Evolutionary conservation across 2,329 filamentous ascomycete genomes (phyloP).

Genomic region (Aschersonia sp.): DNA sequence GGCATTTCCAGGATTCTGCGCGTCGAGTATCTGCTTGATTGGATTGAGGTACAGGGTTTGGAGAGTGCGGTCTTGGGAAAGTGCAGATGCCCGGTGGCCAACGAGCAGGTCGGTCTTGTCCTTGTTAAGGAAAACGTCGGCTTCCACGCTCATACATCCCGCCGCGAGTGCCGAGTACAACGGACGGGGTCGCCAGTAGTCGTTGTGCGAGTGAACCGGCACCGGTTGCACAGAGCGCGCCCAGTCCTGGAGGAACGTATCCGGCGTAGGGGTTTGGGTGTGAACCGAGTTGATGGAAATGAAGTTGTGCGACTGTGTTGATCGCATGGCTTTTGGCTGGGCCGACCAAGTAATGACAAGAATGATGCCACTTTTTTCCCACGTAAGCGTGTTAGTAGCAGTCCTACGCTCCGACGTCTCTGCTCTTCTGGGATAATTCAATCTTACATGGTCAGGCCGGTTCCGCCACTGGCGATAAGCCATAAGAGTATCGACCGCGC

Average conservation of each 20-base stretch:
- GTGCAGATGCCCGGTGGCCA: constrained; percentile 38
- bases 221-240: constrained; percentile 23
- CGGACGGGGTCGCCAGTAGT: constrained; percentile 50
- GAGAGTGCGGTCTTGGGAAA: constrained; percentile 40
- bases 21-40: constrained; percentile 40
- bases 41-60: constrained; percentile 47
- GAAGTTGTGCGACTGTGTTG: constrained; percentile 3
- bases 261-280: background rate
- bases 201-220: constrained; percentile 51
- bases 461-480: constrained; percentile 2
- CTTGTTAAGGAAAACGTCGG: constrained; percentile 45
- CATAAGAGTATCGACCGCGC: constrained; percentile 1
- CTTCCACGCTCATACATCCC: constrained; percentile 49
- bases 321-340: constrained; percentile 3
- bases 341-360: constrained; percentile 2
- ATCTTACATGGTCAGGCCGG: constrained; percentile 3
- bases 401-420: background rate
- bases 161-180: constrained; percentile 45
- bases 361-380: constrained; percentile 2
- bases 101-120: constrained; percentile 39
- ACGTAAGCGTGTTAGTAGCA: background rate
- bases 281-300: constrained; percentile 3
- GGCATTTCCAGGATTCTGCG: constrained; percentile 5
- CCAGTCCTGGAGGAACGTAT: constrained; percentile 1
- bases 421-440: background rate